phyloP scores from a whole-genome alignment of 768 basidiomycete genomes.

The Cyclocybe cylindracea region DNA sequence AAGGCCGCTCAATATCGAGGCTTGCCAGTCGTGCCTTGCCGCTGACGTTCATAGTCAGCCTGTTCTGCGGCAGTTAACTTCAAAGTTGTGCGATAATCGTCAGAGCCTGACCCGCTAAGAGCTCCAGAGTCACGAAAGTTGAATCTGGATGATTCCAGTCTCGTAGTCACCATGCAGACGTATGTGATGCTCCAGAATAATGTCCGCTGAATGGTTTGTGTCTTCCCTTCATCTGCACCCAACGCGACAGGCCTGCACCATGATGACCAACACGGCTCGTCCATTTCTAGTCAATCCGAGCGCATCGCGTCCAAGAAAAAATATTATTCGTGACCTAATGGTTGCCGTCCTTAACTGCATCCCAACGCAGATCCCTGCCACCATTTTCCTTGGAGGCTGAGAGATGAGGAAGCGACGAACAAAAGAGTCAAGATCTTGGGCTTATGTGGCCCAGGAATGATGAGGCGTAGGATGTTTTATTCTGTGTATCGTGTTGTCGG shows the following conservation, averaged over 20 bases:
- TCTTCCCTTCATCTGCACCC: slow-evolving; percentile 8
- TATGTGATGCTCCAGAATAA: slow-evolving; percentile 3
- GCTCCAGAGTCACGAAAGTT: no score
- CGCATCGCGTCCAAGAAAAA: slow-evolving; percentile 7
- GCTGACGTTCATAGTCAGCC: background rate
- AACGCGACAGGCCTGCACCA: slow-evolving; percentile 10
- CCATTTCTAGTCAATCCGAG: slow-evolving; percentile 8
- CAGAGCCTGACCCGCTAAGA: no score
- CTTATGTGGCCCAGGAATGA: slow-evolving; percentile 5
- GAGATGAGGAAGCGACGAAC: background rate
- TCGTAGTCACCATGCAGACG: background rate
- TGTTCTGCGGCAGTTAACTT: no score
- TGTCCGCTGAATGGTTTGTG: slow-evolving; percentile 5
- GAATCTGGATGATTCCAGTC: background rate
- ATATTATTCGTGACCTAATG: slow-evolving; percentile 1
- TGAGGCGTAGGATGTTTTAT: background rate
- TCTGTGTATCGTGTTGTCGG: no score
- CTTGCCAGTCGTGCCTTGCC: background rate
- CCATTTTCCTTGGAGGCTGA: no score
- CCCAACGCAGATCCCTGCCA: slow-evolving; percentile 3
- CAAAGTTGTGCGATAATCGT: no score
- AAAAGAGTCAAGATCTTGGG: background rate
- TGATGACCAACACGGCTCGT: slow-evolving; percentile 15
- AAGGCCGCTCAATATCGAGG: background rate
- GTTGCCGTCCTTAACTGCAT: slow-evolving; percentile 1